These are phyloP conservation scores for Gossypium herbaceum DNA, from an alignment of 345 rosid genomes.

Conservation along the genomic window DNA sequence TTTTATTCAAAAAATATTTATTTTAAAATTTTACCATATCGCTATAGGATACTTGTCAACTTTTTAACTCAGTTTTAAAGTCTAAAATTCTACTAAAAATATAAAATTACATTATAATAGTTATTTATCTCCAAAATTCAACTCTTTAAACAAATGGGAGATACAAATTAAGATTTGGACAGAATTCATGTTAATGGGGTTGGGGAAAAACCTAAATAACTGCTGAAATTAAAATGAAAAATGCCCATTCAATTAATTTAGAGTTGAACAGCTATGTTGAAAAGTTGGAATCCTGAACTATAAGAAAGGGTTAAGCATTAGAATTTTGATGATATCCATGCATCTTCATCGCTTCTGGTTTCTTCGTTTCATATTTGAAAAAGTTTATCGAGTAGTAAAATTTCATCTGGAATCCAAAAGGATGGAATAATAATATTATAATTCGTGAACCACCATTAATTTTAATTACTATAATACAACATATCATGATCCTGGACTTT, in stretches of 20 bases:
- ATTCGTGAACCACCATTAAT: background rate
- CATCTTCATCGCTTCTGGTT: background rate
- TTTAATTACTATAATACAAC: background rate
- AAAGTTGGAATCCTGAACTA: too few species aligned
- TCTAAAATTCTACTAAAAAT: too few species aligned
- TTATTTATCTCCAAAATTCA: background rate
- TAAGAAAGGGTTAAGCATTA: too few species aligned
- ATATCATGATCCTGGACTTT: background rate
- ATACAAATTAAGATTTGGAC: background rate
- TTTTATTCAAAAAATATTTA: too few species aligned
- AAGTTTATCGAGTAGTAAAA: background rate
- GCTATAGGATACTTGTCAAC: too few species aligned
- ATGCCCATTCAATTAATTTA: too few species aligned
- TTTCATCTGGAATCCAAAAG: too few species aligned
- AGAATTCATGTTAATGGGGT: background rate
- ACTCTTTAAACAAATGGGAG: background rate
- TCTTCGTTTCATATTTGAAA: background rate
- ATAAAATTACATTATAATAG: background rate
- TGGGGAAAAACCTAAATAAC: background rate
- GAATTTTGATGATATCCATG: background rate
- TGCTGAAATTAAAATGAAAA: background rate
- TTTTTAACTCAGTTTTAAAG: fast-evolving
- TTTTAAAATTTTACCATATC: too few species aligned
- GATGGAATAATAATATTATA: too few species aligned
- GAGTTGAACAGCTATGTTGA: too few species aligned